Evolutionary conservation across 306 rosid genomes (phyloP).

Genomic region (Hippophae rhamnoides): DNA sequence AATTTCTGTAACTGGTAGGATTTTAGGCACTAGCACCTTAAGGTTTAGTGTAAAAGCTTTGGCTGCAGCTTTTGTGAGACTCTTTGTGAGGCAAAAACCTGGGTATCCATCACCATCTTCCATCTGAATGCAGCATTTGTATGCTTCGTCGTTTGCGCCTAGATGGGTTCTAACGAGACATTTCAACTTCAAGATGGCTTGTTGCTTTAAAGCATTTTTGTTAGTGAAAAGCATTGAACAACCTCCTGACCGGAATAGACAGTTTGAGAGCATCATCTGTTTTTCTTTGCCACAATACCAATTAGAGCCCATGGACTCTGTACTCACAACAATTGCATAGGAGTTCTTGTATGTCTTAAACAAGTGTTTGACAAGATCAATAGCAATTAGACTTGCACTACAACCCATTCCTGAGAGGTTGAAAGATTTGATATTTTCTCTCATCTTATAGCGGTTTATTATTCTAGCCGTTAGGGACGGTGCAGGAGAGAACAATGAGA

Average conservation of each 20-base stretch:
- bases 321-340: slow-evolving; percentile 59
- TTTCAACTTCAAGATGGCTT: slow-evolving; percentile 61
- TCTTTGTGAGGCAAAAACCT: slow-evolving; percentile 58
- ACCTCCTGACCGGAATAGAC: slow-evolving; percentile 64
- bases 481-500: slow-evolving; percentile 55
- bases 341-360: slow-evolving; percentile 34
- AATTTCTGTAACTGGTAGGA: slow-evolving; percentile 49
- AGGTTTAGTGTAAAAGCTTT: slow-evolving; percentile 54
- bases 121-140: slow-evolving; percentile 57
- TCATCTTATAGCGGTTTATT: slow-evolving; percentile 70
- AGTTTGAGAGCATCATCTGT: slow-evolving; percentile 62
- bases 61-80: slow-evolving; percentile 54
- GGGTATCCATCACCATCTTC: slow-evolving; percentile 50
- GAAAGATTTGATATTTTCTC: slow-evolving; percentile 41
- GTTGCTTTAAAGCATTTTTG: slow-evolving; percentile 26
- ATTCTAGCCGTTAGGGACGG: slow-evolving; percentile 67
- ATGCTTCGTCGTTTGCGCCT: slow-evolving; percentile 64
- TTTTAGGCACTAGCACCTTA: slow-evolving; percentile 38
- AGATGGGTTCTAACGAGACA: slow-evolving; percentile 50
- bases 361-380: slow-evolving; percentile 53
- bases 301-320: slow-evolving; percentile 57
- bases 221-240: slow-evolving; percentile 66
- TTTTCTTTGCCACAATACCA: slow-evolving; percentile 66
- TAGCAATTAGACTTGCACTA: slow-evolving; percentile 58
- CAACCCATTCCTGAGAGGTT: slow-evolving; percentile 85